These are phyloP conservation scores for Marsdenia floribunda DNA, from an alignment of 257 asterid species.

Conservation along the genomic window DNA sequence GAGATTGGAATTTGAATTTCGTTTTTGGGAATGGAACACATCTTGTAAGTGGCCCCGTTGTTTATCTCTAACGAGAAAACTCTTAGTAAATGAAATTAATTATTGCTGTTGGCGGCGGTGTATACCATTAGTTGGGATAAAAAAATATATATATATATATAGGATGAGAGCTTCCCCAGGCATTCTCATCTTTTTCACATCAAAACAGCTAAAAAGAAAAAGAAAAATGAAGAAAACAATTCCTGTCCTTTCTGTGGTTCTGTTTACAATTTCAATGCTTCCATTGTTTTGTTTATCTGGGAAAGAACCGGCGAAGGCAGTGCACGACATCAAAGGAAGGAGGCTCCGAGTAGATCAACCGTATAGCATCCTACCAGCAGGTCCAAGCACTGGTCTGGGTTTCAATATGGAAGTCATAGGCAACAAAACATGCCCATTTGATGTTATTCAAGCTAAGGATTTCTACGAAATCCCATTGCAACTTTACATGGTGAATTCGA, in stretches of 20 bases:
- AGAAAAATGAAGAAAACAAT: no score
- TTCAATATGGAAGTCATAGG: neutral
- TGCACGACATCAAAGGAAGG: neutral
- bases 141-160: no score
- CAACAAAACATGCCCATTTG: conserved; percentile 2
- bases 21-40: no score
- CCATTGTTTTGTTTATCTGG: neutral
- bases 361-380: neutral
- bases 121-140: no score
- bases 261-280: neutral
- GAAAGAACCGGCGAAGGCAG: neutral
- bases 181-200: no score
- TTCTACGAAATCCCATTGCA: neutral
- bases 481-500: neutral
- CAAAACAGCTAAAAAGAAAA: no score
- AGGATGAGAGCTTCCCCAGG: no score
- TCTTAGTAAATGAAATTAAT: no score
- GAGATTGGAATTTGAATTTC: no score
- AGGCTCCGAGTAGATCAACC: conserved; percentile 2
- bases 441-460: neutral
- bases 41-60: no score
- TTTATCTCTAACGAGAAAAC: no score
- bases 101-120: no score
- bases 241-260: neutral
- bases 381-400: neutral